These are phyloP conservation scores for Xylaria castorea DNA, from an alignment of 495 filamentous ascomycete genomes.

Conservation along the genomic window DNA sequence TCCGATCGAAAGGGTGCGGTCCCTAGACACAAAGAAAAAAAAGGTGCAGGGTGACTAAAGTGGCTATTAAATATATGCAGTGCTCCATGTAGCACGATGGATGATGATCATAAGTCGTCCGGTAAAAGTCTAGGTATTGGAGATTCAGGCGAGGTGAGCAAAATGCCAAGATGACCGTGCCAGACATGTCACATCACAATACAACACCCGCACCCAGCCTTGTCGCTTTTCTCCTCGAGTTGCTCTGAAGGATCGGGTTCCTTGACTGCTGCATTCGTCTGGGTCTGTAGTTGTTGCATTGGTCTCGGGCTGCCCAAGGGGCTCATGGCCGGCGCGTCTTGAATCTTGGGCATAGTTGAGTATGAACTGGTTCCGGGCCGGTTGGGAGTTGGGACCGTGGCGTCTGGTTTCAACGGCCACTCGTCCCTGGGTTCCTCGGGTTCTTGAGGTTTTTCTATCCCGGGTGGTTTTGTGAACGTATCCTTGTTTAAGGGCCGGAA, in stretches of 20 bases:
- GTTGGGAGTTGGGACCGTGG: conserved; percentile 51
- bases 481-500: conserved; percentile 76
- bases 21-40: conserved; percentile 34
- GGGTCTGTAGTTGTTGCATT: conserved; percentile 36
- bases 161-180: conserved; percentile 26
- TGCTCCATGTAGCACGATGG: conserved; percentile 29
- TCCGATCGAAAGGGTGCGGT: conserved; percentile 22
- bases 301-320: conserved; percentile 48
- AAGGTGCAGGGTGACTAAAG: conserved; percentile 28
- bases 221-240: conserved; percentile 43
- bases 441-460: conserved; percentile 49
- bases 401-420: conserved; percentile 53
- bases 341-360: conserved; percentile 64
- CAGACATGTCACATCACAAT: conserved; percentile 56
- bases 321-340: conserved; percentile 48
- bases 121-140: conserved; percentile 31
- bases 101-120: conserved; percentile 36
- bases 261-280: conserved; percentile 36
- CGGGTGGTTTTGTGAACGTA: conserved; percentile 55
- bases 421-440: conserved; percentile 45
- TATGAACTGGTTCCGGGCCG: conserved; percentile 59
- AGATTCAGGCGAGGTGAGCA: conserved; percentile 23
- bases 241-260: conserved; percentile 47
- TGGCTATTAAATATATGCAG: conserved; percentile 33
- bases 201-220: conserved; percentile 60